A percentile compares a stretch with the other conserved stretches of the same genome.
Conservation (phyloP, 2,329 filamentous ascomycete species). For the Hymenoscyphus fructigenus region DNA sequence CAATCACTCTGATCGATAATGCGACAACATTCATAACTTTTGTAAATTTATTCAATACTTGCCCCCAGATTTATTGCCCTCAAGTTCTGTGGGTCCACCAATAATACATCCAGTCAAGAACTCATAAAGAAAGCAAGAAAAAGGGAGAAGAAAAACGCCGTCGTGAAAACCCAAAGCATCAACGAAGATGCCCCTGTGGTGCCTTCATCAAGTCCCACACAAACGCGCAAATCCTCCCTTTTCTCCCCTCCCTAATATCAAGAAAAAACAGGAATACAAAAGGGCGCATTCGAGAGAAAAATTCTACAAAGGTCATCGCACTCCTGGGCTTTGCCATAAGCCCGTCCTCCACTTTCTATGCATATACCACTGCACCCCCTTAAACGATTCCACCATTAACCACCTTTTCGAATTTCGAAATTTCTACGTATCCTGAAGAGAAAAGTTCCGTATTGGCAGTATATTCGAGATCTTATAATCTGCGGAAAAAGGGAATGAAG, state of each 20-base stretch:
- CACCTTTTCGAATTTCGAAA: slow-evolving; percentile 1
- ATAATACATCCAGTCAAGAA: too few relatives aligned
- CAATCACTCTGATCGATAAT: too few relatives aligned
- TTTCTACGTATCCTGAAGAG: background rate
- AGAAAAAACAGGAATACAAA: slow-evolving; percentile 1
- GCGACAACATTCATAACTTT: too few relatives aligned
- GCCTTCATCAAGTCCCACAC: too few relatives aligned
- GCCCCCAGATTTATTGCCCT: too few relatives aligned
- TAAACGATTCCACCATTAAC: background rate
- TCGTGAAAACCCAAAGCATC: background rate
- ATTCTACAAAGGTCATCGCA: too few relatives aligned
- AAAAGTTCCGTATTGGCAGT: background rate
- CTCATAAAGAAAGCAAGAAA: too few relatives aligned
- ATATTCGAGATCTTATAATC: slow-evolving; percentile 4
- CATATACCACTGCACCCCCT: background rate
- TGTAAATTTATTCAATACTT: too few relatives aligned
- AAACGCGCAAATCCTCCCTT: too few relatives aligned
- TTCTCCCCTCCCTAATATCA: background rate
- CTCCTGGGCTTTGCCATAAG: background rate
- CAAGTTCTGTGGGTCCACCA: too few relatives aligned
- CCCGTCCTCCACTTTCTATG: background rate
- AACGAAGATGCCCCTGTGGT: background rate
- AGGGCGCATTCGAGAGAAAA: background rate
- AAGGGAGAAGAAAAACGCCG: too few relatives aligned
- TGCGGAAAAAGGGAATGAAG: slow-evolving; percentile 2